A percentile compares a stretch with the other conserved stretches of the same genome.
These are phyloP conservation scores for Penicillium turbatum DNA, from an alignment of 495 filamentous ascomycete species.

Conservation along the genomic window DNA sequence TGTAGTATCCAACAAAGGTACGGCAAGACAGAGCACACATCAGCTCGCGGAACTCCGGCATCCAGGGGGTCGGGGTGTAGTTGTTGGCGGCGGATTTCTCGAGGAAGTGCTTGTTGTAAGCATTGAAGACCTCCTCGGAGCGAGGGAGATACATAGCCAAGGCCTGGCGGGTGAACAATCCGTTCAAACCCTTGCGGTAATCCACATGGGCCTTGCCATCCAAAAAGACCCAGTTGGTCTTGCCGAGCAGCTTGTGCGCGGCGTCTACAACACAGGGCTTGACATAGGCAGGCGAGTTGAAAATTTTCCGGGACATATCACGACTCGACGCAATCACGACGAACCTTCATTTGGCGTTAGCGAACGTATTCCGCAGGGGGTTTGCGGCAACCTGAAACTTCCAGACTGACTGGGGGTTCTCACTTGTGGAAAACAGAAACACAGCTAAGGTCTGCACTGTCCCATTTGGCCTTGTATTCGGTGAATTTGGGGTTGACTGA, in stretches of 20 bases:
- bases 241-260: constrained; percentile 89
- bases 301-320: constrained; percentile 93
- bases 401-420: constrained; percentile 26
- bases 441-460: constrained; percentile 85
- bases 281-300: constrained; percentile 89
- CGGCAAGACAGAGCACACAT: constrained; percentile 94
- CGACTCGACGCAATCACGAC: constrained; percentile 95
- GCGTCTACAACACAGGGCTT: constrained; percentile 97
- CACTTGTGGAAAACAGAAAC: constrained; percentile 99
- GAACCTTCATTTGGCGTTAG: constrained; percentile 56
- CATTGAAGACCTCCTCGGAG: constrained; percentile 86
- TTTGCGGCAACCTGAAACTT: background rate
- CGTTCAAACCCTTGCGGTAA: constrained; percentile 94
- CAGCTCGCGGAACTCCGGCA: constrained; percentile 89
- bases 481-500: constrained; percentile 90
- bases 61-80: constrained; percentile 76
- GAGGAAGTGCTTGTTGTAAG: constrained; percentile 77
- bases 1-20: constrained; percentile 96
- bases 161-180: constrained; percentile 87
- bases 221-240: constrained; percentile 95
- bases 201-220: constrained; percentile 94
- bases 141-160: constrained; percentile 86
- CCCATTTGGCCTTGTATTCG: constrained; percentile 88
- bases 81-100: constrained; percentile 61
- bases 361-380: background rate